Evolutionary conservation across 1,284 basidiomycete genomes (phyloP), one percentile per base, ranked within the genome.

Genomic region (Tremellales sp.): DNA sequence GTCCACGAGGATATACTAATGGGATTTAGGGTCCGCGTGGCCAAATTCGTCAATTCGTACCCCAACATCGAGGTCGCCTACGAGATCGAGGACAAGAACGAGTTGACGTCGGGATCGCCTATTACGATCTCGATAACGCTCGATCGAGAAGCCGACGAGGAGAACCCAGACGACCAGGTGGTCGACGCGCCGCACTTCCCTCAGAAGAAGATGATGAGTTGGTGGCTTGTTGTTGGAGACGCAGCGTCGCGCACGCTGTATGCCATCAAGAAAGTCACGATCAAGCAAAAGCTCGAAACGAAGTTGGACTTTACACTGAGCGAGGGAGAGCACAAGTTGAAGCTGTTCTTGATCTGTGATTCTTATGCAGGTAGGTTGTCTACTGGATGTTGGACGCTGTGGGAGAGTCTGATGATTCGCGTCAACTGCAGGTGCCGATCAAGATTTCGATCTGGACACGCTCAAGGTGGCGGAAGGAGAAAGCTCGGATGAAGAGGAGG

Each of bases 191-290:
- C 92, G 0, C 91, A 86, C 76, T 99, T 88, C 76, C 93, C 94
- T 0, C 75, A 75, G 47, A 84, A 84, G 69, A 97, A 97, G 78
- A 81, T 93, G 71, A 83, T 87, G 47, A 91, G 92, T 63, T 98
- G 93, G 92, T 98, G 93, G 93, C 77, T 97, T 25, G 91, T 97
- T 31, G 80, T 97, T 5, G 92, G 92, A 25, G 89, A 95, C 56
- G 66, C 81, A 74, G 48, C 78, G 70, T 63, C 84, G 75, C 57
- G 80, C 79, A 51, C 84, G 58, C 76, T 98, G 34, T 82, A 93
- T 26, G 87, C 88, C 42, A 97, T 99, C 79, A 97, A 97, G 76
- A 86, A 86, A 50, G 87, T 97, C 19, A 97, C 94, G 0, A 82
- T 97, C 54, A 83, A 80, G 61, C 83, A 82, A 60, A 83, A 76